phyloP scores from a whole-genome alignment of 2,329 filamentous ascomycete genomes.

The Cadophora luteo-olivacea region DNA sequence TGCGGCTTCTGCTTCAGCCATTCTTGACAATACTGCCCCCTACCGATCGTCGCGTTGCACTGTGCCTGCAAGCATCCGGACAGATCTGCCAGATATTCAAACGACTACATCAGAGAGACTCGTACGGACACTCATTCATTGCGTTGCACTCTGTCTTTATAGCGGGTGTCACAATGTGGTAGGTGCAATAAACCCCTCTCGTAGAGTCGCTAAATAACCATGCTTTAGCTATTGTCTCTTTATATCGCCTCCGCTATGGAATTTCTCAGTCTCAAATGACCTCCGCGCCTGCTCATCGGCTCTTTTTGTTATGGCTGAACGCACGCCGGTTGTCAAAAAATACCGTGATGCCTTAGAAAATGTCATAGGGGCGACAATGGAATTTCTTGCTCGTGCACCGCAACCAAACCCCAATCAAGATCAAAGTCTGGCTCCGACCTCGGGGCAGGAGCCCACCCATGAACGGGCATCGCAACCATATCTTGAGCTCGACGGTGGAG shows the following conservation, averaged over 20 bases:
- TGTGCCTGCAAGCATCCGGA: background rate
- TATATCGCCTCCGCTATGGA: background rate
- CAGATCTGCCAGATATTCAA: background rate
- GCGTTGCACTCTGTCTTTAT: background rate
- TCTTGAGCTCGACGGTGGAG: background rate
- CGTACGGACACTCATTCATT: background rate
- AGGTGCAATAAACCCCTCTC: background rate
- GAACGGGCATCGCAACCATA: background rate
- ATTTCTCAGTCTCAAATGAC: background rate
- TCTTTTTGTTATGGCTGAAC: background rate
- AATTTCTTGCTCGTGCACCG: background rate
- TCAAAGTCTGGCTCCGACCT: background rate
- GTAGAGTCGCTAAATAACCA: background rate
- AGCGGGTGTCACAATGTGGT: background rate
- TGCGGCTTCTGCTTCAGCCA: background rate
- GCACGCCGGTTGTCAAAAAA: background rate
- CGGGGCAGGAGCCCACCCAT: background rate
- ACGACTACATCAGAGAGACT: background rate
- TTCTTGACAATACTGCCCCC: background rate
- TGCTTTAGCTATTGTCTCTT: background rate
- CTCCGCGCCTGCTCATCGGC: background rate
- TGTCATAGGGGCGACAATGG: background rate
- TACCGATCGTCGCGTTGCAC: background rate
- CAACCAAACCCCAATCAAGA: background rate
- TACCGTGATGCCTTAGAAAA: background rate